phyloP scores from a whole-genome alignment of 805 yeast species.

The Scheffersomyces coipomensis region DNA sequence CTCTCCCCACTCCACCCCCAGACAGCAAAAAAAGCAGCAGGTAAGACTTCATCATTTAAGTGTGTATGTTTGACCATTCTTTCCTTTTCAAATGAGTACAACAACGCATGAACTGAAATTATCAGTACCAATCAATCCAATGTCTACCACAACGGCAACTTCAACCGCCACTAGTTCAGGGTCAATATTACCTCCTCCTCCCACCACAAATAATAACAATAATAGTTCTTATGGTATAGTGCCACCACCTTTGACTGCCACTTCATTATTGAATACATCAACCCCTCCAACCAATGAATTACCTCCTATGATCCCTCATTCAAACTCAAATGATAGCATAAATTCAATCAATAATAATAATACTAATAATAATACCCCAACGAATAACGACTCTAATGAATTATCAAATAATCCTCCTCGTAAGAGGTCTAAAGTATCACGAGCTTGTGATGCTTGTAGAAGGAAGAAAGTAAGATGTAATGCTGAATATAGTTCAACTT shows the following conservation, averaged over 20 bases:
- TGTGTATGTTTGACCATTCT: too few relatives aligned
- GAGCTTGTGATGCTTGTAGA: constrained; percentile 82
- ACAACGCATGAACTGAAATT: neutral
- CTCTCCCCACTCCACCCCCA: too few relatives aligned
- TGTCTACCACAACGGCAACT: neutral
- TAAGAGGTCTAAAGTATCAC: constrained; percentile 68
- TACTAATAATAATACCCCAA: neutral
- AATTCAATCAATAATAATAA: neutral
- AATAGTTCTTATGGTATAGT: too few relatives aligned
- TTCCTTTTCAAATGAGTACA: too few relatives aligned
- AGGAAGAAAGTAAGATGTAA: constrained; percentile 72
- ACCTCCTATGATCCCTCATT: neutral
- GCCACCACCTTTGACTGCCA: neutral
- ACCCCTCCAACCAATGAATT: neutral
- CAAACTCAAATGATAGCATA: neutral
- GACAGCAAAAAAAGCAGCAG: too few relatives aligned
- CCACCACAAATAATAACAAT: neutral
- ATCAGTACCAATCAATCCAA: neutral
- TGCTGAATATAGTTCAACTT: constrained; percentile 48
- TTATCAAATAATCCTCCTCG: constrained; percentile 29
- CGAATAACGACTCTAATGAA: neutral
- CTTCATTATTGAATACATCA: neutral
- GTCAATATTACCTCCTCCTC: neutral
- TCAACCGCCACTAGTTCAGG: neutral
- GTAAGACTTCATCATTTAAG: too few relatives aligned